These are phyloP conservation scores for Tubosaeta sp. DNA, from an alignment of 768 basidiomycete species.

Conservation along the genomic window DNA sequence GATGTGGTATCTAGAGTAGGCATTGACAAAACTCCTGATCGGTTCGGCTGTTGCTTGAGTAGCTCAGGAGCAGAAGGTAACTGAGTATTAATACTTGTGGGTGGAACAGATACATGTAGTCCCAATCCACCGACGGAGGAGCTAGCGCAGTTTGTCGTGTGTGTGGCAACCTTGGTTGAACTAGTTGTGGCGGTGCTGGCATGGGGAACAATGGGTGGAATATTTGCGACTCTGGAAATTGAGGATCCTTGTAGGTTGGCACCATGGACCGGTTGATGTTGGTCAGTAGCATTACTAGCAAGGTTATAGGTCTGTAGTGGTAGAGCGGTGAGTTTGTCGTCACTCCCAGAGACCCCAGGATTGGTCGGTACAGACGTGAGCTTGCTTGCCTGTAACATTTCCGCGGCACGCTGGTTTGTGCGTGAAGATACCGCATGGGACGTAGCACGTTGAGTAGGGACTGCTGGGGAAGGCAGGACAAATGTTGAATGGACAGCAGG, in stretches of 20 bases:
- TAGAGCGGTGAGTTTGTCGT: slow-evolving; percentile 5
- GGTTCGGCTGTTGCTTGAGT: slow-evolving; percentile 18
- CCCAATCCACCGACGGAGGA: slow-evolving; percentile 6
- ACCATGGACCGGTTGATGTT: slow-evolving; percentile 9
- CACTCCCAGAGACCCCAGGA: neutral
- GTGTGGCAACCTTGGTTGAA: slow-evolving; percentile 6
- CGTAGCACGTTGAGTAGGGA: slow-evolving; percentile 17
- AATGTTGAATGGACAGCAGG: slow-evolving; percentile 20
- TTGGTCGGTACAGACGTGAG: slow-evolving; percentile 5
- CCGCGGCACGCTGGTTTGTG: slow-evolving; percentile 20
- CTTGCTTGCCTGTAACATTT: slow-evolving; percentile 20
- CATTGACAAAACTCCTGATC: slow-evolving; percentile 9
- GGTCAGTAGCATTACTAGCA: slow-evolving; percentile 1
- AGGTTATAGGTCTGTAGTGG: slow-evolving; percentile 7
- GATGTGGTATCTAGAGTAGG: slow-evolving; percentile 15
- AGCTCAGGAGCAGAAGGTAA: slow-evolving; percentile 11
- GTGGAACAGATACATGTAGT: slow-evolving; percentile 4
- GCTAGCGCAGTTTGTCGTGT: slow-evolving; percentile 4
- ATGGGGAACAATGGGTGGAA: slow-evolving; percentile 1
- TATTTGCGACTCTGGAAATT: slow-evolving; percentile 10
- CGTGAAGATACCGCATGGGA: slow-evolving; percentile 20
- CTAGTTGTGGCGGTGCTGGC: slow-evolving; percentile 1
- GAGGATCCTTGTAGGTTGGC: slow-evolving; percentile 3
- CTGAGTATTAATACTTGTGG: slow-evolving; percentile 8
- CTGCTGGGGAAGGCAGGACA: slow-evolving; percentile 2